A percentile compares a stretch with the other conserved stretches of the same genome.
Evolutionary conservation across 805 yeast genomes (phyloP).

Genomic region (Cyberlindnera mycetangii): DNA sequence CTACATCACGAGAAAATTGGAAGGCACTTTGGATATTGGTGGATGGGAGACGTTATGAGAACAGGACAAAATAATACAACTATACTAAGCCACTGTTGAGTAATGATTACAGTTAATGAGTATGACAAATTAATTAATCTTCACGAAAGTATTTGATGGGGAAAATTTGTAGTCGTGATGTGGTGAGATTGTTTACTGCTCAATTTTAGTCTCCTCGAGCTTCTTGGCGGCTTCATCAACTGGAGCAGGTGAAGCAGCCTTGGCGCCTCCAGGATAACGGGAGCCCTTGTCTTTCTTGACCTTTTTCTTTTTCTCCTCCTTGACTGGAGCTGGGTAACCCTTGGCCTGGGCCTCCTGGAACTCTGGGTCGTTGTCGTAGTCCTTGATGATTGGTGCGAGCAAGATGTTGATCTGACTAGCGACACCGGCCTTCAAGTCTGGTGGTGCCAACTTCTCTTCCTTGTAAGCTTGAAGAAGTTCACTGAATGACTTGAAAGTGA

Average conservation of each 20-base stretch:
- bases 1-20: slow-evolving; percentile 74
- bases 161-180: neutral
- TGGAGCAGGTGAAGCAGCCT: slow-evolving; percentile 27
- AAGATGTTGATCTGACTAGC: slow-evolving; percentile 78
- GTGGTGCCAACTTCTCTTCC: slow-evolving; percentile 78
- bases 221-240: slow-evolving; percentile 35
- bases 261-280: slow-evolving; percentile 73
- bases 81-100: neutral
- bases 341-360: slow-evolving; percentile 69
- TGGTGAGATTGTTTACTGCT: slow-evolving; percentile 1
- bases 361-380: slow-evolving; percentile 56
- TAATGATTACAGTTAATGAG: neutral
- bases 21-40: slow-evolving; percentile 78
- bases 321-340: slow-evolving; percentile 81
- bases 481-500: slow-evolving; percentile 65
- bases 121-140: neutral
- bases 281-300: slow-evolving; percentile 86
- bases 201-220: slow-evolving; percentile 34
- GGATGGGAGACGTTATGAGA: slow-evolving; percentile 86
- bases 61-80: neutral
- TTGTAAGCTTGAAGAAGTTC: slow-evolving; percentile 70
- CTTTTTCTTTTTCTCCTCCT: slow-evolving; percentile 61
- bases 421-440: slow-evolving; percentile 91
- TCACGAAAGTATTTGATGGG: neutral
- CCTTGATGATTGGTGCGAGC: slow-evolving; percentile 81